Conservation (phyloP, 768 basidiomycete species). For the Phylloporus rhodoxanthus region DNA sequence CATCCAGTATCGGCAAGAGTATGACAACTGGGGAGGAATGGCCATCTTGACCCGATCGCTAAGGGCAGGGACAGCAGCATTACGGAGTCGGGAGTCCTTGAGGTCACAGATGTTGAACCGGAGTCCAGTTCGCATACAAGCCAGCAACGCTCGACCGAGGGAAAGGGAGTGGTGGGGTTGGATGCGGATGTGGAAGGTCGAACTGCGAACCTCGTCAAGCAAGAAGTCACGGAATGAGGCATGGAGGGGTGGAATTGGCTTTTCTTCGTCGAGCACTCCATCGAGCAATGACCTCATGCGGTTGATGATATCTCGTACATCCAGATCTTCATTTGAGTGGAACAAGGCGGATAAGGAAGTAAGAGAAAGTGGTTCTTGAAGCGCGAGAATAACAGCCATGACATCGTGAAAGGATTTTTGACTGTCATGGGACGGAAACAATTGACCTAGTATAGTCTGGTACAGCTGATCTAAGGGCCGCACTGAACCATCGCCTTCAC, state of each 20-base stretch:
- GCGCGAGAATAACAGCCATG: neutral
- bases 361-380: neutral
- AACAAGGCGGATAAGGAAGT: neutral
- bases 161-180: neutral
- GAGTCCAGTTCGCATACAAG: neutral
- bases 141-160: neutral
- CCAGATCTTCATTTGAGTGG: neutral
- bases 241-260: neutral
- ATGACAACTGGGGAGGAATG: neutral
- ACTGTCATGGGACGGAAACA: neutral
- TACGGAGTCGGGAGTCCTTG: neutral
- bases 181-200: neutral
- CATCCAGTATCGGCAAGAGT: neutral
- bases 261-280: neutral
- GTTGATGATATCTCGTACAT: neutral
- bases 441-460: neutral
- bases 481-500: neutral
- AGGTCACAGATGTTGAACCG: neutral
- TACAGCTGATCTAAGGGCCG: neutral
- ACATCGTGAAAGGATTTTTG: neutral
- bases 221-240: neutral
- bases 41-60: neutral
- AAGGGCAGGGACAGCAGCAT: neutral
- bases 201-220: neutral
- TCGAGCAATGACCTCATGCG: neutral